Conservation (phyloP, 345 rosid genomes). For the Salix dunnii region DNA sequence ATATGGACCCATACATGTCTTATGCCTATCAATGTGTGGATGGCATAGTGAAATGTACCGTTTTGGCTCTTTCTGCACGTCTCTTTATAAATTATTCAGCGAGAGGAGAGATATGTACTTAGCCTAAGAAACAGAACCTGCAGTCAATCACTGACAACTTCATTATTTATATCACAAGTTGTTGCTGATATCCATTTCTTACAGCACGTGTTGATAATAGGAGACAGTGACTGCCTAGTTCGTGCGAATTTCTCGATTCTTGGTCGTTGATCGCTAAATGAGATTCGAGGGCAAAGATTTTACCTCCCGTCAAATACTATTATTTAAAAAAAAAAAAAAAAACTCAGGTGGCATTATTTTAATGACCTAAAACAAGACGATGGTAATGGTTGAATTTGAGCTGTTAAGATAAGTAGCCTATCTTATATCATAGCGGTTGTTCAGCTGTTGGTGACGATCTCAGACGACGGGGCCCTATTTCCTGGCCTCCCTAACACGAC, state of each 20-base stretch:
- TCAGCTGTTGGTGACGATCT: conserved; percentile 18
- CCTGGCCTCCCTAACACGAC: neutral
- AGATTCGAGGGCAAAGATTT: neutral
- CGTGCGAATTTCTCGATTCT: neutral
- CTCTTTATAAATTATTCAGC: neutral
- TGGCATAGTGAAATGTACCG: neutral
- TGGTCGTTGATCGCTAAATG: neutral
- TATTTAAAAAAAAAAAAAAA: too few species aligned
- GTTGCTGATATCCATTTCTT: neutral
- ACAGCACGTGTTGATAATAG: conserved; percentile 7
- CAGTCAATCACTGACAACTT: neutral
- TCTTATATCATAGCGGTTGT: conserved; percentile 5
- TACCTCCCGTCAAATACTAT: too few species aligned
- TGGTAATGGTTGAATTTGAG: too few species aligned
- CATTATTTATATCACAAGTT: neutral
- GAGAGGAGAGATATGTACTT: conserved; percentile 1
- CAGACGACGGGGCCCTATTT: conserved; percentile 9
- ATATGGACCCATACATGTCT: neutral
- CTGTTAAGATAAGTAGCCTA: too few species aligned
- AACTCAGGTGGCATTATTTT: too few species aligned
- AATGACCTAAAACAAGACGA: too few species aligned
- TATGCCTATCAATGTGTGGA: neutral
- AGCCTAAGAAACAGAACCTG: conserved; percentile 5
- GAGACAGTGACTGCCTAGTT: neutral
- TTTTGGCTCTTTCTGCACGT: conserved; percentile 5